Conservation (phyloP, 768 basidiomycete genomes). For the Dioszegia hungarica region DNA sequence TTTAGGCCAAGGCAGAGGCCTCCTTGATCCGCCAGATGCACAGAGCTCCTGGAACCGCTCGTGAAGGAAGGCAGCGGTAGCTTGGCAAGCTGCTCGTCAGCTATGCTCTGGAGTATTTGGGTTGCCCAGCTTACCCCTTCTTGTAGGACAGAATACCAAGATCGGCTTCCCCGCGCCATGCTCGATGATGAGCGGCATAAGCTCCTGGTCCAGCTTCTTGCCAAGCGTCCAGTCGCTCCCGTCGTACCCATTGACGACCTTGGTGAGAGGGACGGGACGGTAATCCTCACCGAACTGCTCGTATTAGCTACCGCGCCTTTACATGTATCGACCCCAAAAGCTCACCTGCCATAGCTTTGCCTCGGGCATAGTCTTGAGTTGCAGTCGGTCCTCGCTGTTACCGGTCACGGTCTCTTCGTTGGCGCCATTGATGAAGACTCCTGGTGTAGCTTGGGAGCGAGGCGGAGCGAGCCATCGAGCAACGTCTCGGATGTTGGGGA, state of each 20-base stretch:
- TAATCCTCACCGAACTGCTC: conserved; percentile 88
- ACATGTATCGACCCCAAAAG: neutral
- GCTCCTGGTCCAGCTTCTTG: conserved; percentile 63
- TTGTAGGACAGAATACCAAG: conserved; percentile 79
- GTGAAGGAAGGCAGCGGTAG: conserved; percentile 56
- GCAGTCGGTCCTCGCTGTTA: neutral
- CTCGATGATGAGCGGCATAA: conserved; percentile 68
- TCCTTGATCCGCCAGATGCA: conserved; percentile 57
- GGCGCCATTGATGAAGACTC: conserved; percentile 34
- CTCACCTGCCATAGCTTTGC: conserved; percentile 70
- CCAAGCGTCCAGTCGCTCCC: conserved; percentile 76
- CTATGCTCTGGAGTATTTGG: neutral
- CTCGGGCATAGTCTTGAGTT: conserved; percentile 37
- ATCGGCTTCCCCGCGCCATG: conserved; percentile 77
- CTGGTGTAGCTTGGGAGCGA: neutral
- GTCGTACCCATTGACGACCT: conserved; percentile 67
- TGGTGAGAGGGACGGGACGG: conserved; percentile 73
- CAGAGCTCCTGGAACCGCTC: conserved; percentile 55
- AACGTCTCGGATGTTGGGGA: conserved; percentile 83
- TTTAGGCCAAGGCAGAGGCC: conserved; percentile 17
- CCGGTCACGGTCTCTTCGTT: neutral
- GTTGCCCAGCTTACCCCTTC: conserved; percentile 60
- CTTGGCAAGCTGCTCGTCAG: conserved; percentile 17
- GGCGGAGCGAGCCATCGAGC: conserved; percentile 71
- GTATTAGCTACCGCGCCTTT: neutral